These are phyloP conservation scores for Funneliformis caledonium DNA, from an alignment of 371 early-diverging fungal genomes.

Conservation along the genomic window DNA sequence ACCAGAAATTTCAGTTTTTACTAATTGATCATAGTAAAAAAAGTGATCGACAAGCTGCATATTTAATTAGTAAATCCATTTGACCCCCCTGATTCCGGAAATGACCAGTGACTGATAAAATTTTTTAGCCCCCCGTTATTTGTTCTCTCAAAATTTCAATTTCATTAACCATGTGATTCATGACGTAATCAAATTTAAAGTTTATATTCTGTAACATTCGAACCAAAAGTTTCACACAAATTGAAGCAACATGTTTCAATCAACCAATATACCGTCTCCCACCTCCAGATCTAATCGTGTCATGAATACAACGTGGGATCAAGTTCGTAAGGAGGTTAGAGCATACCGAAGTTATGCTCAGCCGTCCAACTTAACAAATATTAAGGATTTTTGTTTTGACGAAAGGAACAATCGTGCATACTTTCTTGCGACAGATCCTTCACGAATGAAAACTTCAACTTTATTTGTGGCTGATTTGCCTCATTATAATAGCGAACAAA, in stretches of 20 bases:
- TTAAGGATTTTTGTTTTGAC: conserved; percentile 66
- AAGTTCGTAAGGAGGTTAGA: conserved; percentile 31
- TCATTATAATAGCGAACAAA: conserved; percentile 9
- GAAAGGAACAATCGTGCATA: conserved; percentile 52
- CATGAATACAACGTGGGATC: conserved; percentile 35
- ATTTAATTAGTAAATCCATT: too few species aligned
- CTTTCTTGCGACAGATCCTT: conserved; percentile 63
- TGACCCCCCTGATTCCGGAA: too few species aligned
- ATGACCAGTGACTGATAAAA: too few species aligned
- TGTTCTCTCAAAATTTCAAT: background rate
- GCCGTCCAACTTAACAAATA: conserved; percentile 43
- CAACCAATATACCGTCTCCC: background rate
- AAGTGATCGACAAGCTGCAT: too few species aligned
- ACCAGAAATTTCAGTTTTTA: too few species aligned
- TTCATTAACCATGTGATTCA: background rate
- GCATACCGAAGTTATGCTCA: conserved; percentile 26
- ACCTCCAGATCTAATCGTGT: background rate
- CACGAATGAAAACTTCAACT: conserved; percentile 49
- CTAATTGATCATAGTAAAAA: too few species aligned
- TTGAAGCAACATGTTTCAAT: background rate
- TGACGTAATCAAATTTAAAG: background rate
- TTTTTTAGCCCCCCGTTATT: too few species aligned
- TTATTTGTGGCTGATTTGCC: conserved; percentile 51
- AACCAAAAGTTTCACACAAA: background rate
- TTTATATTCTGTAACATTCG: background rate